A percentile compares a stretch with the other conserved stretches of the same genome.
These are phyloP conservation scores for Eucalyptus shirleyi DNA, from an alignment of 345 rosid genomes.

Conservation along the genomic window DNA sequence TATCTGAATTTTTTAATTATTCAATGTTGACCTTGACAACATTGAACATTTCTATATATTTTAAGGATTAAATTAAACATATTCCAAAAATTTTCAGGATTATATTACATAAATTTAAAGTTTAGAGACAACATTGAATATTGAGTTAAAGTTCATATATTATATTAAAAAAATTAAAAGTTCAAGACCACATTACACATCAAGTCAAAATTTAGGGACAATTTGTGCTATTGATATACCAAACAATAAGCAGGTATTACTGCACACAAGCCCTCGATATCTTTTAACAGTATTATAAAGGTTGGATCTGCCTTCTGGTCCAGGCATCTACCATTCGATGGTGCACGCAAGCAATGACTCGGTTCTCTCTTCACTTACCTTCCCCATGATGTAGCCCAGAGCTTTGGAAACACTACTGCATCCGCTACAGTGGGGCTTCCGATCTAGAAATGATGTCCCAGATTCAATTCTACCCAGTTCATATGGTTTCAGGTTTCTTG, in stretches of 20 bases:
- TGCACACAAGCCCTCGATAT: not conserved
- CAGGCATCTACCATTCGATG: not conserved
- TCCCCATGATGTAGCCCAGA: not conserved
- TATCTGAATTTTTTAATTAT: too few species aligned
- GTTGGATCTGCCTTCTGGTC: not conserved
- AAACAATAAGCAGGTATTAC: not conserved
- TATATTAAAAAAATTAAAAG: too few species aligned
- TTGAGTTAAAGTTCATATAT: too few species aligned
- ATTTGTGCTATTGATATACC: not conserved
- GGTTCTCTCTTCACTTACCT: not conserved
- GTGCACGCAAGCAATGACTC: not conserved
- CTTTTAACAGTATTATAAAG: not conserved
- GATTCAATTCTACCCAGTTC: not conserved
- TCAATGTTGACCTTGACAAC: too few species aligned
- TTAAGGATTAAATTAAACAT: too few species aligned
- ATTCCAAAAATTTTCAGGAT: too few species aligned
- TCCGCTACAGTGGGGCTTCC: not conserved
- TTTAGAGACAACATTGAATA: too few species aligned
- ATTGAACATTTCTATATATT: too few species aligned
- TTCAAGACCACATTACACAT: rapidly evolving
- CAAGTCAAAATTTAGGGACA: too few species aligned
- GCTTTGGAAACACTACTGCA: not conserved
- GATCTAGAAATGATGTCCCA: not conserved
- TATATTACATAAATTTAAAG: too few species aligned
- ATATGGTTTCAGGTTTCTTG: not conserved